Conservation (phyloP, 176 grass and related monocot species). For the Luzula sylvatica region DNA sequence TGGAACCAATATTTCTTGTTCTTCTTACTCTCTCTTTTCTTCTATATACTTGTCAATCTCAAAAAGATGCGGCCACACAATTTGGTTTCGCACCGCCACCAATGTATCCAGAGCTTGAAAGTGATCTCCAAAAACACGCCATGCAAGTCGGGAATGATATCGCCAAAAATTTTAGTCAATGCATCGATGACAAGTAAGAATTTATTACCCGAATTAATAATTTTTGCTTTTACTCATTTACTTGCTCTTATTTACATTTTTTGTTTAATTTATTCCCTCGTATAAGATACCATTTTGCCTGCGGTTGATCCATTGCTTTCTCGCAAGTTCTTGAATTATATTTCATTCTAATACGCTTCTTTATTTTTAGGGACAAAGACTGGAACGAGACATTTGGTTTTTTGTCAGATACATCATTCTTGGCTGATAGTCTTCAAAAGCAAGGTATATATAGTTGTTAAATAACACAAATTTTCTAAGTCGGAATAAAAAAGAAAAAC, state of each 20-base stretch:
- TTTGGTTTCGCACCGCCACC: neutral
- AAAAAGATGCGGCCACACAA: neutral
- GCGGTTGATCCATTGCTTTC: too few relatives aligned
- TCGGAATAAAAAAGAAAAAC: too few relatives aligned
- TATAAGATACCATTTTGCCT: too few relatives aligned
- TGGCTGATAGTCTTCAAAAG: conserved; percentile 26
- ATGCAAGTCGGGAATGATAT: neutral
- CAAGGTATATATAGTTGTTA: conserved; percentile 20
- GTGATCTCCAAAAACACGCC: neutral
- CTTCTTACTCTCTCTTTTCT: conserved; percentile 1
- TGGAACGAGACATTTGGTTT: conserved; percentile 43
- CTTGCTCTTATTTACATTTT: too few relatives aligned
- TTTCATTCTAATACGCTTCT: neutral
- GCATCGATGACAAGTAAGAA: too few relatives aligned
- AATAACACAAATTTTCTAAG: too few relatives aligned
- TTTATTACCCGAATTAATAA: neutral
- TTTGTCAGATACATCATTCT: conserved; percentile 23
- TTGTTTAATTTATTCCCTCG: too few relatives aligned
- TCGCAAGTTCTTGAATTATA: neutral
- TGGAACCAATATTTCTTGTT: neutral
- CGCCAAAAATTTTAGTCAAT: neutral
- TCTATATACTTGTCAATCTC: conserved; percentile 1
- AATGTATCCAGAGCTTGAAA: neutral
- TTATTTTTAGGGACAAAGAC: conserved; percentile 39
- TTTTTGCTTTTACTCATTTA: too few relatives aligned